These are phyloP conservation scores for Zygosaccharomyces lentus DNA, from an alignment of 805 yeast genomes.

Conservation along the genomic window DNA sequence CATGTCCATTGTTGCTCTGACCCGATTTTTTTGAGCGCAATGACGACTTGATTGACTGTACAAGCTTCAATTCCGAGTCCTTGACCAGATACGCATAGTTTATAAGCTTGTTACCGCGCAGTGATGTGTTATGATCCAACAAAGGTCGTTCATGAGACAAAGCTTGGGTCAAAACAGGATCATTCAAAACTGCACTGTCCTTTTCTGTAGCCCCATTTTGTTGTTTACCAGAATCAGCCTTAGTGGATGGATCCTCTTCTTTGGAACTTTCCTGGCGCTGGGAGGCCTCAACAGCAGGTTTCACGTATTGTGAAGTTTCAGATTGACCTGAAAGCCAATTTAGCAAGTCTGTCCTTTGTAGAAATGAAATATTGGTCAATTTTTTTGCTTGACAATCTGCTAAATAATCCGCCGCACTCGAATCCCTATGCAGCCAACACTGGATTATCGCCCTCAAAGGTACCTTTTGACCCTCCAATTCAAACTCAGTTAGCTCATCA, in stretches of 20 bases:
- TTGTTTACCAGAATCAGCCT: slow-evolving; percentile 8
- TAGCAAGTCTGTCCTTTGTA: slow-evolving; percentile 79
- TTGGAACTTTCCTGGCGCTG: background rate
- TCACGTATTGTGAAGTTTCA: slow-evolving; percentile 53
- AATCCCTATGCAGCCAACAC: slow-evolving; percentile 72
- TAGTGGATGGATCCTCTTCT: slow-evolving; percentile 5
- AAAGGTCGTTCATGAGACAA: slow-evolving; percentile 44
- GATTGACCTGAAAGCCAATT: slow-evolving; percentile 75
- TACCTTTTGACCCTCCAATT: slow-evolving; percentile 46
- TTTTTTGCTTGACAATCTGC: slow-evolving; percentile 61
- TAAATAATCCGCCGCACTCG: slow-evolving; percentile 77
- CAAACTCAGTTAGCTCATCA: slow-evolving; percentile 50
- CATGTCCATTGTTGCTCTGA: slow-evolving; percentile 18
- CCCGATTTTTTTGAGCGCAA: slow-evolving; percentile 23
- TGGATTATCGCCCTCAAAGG: slow-evolving; percentile 60
- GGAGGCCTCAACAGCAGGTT: slow-evolving; percentile 10
- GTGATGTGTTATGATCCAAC: slow-evolving; percentile 54
- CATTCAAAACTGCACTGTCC: slow-evolving; percentile 20
- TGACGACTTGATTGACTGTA: slow-evolving; percentile 45
- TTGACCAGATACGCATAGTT: slow-evolving; percentile 65
- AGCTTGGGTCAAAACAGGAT: slow-evolving; percentile 33
- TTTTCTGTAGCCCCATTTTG: slow-evolving; percentile 36
- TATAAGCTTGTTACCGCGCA: slow-evolving; percentile 62
- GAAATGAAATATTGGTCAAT: slow-evolving; percentile 69
- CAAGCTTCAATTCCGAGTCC: slow-evolving; percentile 58